phyloP scores from a whole-genome alignment of 2,329 filamentous ascomycete genomes.

The Alternaria angustiovoidea region DNA sequence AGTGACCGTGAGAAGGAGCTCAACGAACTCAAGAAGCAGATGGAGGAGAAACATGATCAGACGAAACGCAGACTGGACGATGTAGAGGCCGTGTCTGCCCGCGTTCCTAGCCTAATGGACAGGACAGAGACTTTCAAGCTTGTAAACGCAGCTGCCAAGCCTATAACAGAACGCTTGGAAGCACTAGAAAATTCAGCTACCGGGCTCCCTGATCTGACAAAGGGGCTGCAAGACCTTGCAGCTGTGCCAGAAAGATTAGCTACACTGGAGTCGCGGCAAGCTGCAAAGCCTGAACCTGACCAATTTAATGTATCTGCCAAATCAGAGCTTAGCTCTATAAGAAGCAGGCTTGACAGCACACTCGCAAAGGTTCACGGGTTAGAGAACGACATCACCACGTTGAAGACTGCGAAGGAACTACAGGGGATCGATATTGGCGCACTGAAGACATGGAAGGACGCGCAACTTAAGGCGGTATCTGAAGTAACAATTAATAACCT shows the following conservation, averaged over 20 bases:
- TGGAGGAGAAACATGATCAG: not conserved
- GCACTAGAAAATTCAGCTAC: not conserved
- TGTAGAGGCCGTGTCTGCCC: not conserved
- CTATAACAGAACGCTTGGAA: not conserved
- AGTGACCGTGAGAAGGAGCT: not conserved
- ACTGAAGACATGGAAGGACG: slow-evolving; percentile 3
- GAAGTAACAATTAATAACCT: not conserved
- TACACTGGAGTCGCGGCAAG: not conserved
- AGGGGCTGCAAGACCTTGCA: not conserved
- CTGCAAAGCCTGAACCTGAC: not conserved
- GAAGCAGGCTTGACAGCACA: not conserved
- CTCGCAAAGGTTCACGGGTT: not conserved
- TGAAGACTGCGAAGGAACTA: not conserved
- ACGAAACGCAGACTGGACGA: not conserved
- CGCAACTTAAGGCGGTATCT: not conserved
- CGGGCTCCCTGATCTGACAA: not conserved
- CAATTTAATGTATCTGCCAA: not conserved
- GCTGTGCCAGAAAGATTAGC: not conserved
- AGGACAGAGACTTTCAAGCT: not conserved
- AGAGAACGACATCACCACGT: not conserved
- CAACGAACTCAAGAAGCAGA: not conserved
- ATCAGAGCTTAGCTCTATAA: not conserved
- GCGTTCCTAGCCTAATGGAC: not conserved
- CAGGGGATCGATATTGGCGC: not conserved
- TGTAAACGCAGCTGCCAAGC: not conserved